Conservation (phyloP, 805 yeast genomes). For the Cyberlindnera amylophila region DNA sequence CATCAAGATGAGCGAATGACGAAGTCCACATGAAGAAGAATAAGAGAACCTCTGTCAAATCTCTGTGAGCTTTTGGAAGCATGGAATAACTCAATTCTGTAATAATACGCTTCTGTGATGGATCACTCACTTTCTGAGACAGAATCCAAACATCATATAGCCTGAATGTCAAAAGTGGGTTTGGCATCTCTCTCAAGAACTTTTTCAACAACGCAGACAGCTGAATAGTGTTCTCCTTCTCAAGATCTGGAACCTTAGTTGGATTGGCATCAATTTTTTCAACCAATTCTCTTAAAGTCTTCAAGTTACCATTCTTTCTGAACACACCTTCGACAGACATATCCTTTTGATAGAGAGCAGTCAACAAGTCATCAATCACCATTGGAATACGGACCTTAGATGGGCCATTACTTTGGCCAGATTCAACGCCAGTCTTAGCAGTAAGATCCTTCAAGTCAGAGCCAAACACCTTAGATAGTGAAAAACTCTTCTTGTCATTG, state of each 20-base stretch:
- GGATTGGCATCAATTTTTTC: conserved; percentile 74
- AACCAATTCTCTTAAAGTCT: conserved; percentile 68
- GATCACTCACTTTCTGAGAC: conserved; percentile 52
- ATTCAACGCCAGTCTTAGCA: conserved; percentile 70
- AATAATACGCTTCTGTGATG: conserved; percentile 45
- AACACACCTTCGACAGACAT: conserved; percentile 95
- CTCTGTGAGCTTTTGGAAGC: conserved; percentile 79
- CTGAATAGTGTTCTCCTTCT: conserved; percentile 81
- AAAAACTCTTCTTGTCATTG: conserved; percentile 23
- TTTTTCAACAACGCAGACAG: conserved; percentile 89
- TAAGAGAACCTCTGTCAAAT: conserved; percentile 78
- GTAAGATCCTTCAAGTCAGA: conserved; percentile 67
- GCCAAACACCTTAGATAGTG: conserved; percentile 61
- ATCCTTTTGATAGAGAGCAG: conserved; percentile 83
- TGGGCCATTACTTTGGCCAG: conserved; percentile 83
- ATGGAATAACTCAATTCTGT: conserved; percentile 66
- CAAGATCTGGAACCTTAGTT: conserved; percentile 62
- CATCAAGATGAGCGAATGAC: conserved; percentile 89
- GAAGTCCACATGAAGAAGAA: conserved; percentile 93
- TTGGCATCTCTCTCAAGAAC: conserved; percentile 88
- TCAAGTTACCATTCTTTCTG: conserved; percentile 93
- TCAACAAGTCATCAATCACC: conserved; percentile 79
- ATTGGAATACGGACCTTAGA: conserved; percentile 76
- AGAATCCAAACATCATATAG: conserved; percentile 77
- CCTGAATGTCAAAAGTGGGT: conserved; percentile 75